These are phyloP conservation scores for Apiospora rasikravindrae DNA, from an alignment of 2,329 filamentous ascomycete genomes.

Conservation along the genomic window DNA sequence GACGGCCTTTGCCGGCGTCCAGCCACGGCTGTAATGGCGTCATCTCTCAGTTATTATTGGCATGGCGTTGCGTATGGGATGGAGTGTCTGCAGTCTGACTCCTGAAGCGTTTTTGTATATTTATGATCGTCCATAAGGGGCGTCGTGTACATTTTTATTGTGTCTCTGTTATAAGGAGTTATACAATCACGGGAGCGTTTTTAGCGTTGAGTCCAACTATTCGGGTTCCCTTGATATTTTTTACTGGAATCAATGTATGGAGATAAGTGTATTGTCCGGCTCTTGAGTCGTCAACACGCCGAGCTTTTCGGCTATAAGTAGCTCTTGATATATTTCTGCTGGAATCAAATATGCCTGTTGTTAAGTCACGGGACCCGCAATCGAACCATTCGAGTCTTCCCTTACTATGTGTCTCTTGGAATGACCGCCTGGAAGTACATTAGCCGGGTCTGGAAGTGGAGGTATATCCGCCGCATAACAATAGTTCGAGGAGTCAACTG, in stretches of 20 bases:
- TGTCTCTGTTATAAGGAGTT: background rate
- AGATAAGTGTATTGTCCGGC: too few relatives aligned
- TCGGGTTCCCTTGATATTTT: background rate
- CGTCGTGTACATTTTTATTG: background rate
- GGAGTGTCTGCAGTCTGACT: background rate
- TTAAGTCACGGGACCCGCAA: background rate
- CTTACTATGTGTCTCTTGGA: too few relatives aligned
- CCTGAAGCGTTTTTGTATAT: background rate
- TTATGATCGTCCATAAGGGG: background rate
- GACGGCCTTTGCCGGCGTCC: conserved; percentile 67
- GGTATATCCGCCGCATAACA: background rate
- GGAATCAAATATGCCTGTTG: background rate
- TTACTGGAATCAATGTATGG: background rate
- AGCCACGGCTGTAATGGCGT: conserved; percentile 77
- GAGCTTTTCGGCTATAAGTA: too few relatives aligned
- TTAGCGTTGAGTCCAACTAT: background rate
- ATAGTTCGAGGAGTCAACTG: background rate
- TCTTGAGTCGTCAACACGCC: too few relatives aligned
- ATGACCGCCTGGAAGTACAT: background rate
- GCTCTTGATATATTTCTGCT: too few relatives aligned
- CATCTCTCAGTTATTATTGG: background rate
- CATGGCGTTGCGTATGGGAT: conserved; percentile 8
- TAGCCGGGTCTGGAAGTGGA: background rate
- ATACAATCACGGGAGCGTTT: too few relatives aligned
- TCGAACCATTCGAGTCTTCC: background rate